Evolutionary conservation across 352 stramenopile genomes (phyloP).

Genomic region (Globisporangium cystogenes): DNA sequence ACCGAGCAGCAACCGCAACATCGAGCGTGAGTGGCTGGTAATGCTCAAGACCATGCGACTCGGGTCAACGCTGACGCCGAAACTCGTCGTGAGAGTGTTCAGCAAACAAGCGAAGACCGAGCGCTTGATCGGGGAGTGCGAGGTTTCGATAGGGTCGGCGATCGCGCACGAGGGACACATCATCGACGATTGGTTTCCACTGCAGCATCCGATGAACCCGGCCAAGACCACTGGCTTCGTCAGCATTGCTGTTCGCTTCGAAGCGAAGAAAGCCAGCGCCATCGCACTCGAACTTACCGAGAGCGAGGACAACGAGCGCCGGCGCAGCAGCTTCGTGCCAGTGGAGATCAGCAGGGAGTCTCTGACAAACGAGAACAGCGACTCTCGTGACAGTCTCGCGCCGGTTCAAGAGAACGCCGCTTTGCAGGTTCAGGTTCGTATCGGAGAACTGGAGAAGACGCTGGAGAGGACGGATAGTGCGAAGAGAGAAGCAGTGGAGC

Average conservation of each 20-base stretch:
- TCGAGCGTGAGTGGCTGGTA: slow-evolving; percentile 44
- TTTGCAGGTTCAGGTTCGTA: slow-evolving; percentile 4
- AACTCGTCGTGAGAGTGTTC: slow-evolving; percentile 61
- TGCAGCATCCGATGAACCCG: slow-evolving; percentile 27
- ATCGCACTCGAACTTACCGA: slow-evolving; percentile 4
- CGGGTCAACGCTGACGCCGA: slow-evolving; percentile 54
- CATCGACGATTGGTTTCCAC: slow-evolving; percentile 55
- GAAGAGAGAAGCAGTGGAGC: slow-evolving; percentile 47
- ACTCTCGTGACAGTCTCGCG: background rate
- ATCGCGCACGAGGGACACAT: slow-evolving; percentile 69
- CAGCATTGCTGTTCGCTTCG: slow-evolving; percentile 53
- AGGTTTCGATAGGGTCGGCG: slow-evolving; percentile 65
- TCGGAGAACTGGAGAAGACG: slow-evolving; percentile 21
- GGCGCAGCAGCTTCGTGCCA: slow-evolving; percentile 2
- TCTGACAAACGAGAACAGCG: background rate
- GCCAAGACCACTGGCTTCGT: slow-evolving; percentile 25
- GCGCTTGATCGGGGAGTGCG: slow-evolving; percentile 61
- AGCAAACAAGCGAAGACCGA: slow-evolving; percentile 68
- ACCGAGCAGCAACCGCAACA: slow-evolving; percentile 26
- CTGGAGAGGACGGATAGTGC: slow-evolving; percentile 22
- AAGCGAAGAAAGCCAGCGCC: slow-evolving; percentile 34
- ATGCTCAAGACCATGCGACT: slow-evolving; percentile 52
- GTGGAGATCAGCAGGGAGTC: slow-evolving; percentile 2
- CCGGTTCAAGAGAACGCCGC: slow-evolving; percentile 9
- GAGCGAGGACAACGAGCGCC: background rate